Conservation (phyloP, 345 rosid genomes). For the Eucalyptus brandiana region DNA sequence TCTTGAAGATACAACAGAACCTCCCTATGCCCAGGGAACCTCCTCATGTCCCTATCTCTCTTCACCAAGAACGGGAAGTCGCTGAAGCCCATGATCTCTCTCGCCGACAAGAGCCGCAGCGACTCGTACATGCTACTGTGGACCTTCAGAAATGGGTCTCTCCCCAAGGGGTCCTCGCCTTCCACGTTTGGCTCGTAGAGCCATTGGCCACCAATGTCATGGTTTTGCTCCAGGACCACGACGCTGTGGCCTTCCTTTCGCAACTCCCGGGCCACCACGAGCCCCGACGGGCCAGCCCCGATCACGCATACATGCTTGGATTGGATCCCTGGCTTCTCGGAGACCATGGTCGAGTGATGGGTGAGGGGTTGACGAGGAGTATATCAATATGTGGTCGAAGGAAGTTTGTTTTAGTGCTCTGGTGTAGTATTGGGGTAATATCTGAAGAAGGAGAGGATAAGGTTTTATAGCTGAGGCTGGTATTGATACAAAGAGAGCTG, state of each 20-base stretch:
- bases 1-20: conserved; percentile 71
- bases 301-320: conserved; percentile 66
- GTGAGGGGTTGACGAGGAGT: not conserved
- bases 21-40: conserved; percentile 83
- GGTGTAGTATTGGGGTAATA: not conserved
- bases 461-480: not conserved
- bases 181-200: conserved; percentile 50
- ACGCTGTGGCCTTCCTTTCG: conserved; percentile 71
- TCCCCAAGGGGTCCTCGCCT: conserved; percentile 45
- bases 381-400: not conserved
- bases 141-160: conserved; percentile 23
- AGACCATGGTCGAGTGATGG: conserved; percentile 11
- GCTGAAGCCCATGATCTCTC: conserved; percentile 86
- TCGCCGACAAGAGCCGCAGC: conserved; percentile 55
- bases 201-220: conserved; percentile 94
- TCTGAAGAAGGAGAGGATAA: not conserved
- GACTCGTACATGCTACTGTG: conserved; percentile 91
- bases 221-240: conserved; percentile 76
- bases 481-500: not conserved
- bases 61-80: conserved; percentile 78
- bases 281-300: conserved; percentile 95
- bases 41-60: conserved; percentile 68
- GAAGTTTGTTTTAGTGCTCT: not conserved
- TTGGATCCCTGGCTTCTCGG: not conserved
- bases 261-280: conserved; percentile 80